Base-by-base conservation (phyloP, 176 grass and related monocot genomes). In the Oryza glumipatula region DNA sequence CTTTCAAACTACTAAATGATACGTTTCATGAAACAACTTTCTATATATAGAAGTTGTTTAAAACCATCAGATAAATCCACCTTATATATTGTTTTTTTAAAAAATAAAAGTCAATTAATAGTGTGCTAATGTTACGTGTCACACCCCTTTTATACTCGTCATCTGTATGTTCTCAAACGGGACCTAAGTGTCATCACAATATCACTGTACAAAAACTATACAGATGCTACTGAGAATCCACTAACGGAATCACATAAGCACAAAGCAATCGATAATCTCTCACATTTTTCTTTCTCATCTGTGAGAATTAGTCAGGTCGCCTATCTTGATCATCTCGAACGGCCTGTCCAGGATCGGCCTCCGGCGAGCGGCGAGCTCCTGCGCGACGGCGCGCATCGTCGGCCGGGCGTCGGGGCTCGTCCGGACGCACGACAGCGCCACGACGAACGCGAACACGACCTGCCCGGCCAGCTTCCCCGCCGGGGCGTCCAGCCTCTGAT, bases 301-400 rank as follows among this genome's bases (percentile, higher is more conserved):
- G 10, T 75, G 54, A 36, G 80, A 73, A 16, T 44, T 19, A 4
- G 54, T 78, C 3, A 95, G 83, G 70, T 90, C 87, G 52, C 83
- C 56, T 24, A 95, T 69, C 33, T 33, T 88, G 78, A 95, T 88
- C 0, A 56, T 81, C 12, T 8, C 41, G 58, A 98, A 88, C 9
- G 89, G 91, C 80, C 78, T 76, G 41, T 86, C 39, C 35, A 98
- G 76, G 43, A 65, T 66, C 0, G 87, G 22, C 16, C 81, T 45
- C 16, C 38, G 82, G 9, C 82, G 64, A 48, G 83, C 73, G 7
- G 90, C 87, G 60, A 97, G 83, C 80, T 85, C 92, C 68, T 90
- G 88, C 2, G 85, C 90, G 26, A 98, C 85, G 11, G 61, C 80
- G 11, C 91, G 87, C 91, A 98, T 98, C 0, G 89, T 77, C 17